These are phyloP conservation scores for Hirschfeldia incana DNA, from an alignment of 345 rosid genomes.

Conservation along the genomic window DNA sequence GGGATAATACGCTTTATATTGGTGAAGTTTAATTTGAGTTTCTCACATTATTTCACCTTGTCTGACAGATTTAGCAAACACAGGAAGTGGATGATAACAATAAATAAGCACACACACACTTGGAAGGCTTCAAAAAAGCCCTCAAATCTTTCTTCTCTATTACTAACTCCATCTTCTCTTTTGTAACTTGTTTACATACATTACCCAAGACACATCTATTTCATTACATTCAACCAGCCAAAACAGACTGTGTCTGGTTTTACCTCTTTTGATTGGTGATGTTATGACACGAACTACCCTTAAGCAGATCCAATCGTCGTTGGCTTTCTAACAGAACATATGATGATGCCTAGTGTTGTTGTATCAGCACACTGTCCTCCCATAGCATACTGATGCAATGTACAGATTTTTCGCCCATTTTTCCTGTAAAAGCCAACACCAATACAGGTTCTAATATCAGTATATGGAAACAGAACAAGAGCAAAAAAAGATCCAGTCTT, in stretches of 20 bases:
- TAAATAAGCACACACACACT: constrained; percentile 30
- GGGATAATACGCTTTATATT: not conserved
- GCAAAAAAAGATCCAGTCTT: not conserved
- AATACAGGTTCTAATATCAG: not conserved
- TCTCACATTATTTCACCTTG: constrained; percentile 7
- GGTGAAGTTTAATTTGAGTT: not conserved
- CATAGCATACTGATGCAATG: constrained; percentile 80
- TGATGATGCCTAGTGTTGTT: not conserved
- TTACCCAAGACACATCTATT: constrained; percentile 24
- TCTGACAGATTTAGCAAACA: not conserved
- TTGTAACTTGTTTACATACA: constrained; percentile 32
- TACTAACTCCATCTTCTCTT: constrained; percentile 13
- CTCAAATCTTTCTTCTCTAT: constrained; percentile 20
- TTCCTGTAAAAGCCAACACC: constrained; percentile 54
- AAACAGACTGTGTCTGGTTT: constrained; percentile 22
- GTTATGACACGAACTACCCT: not conserved
- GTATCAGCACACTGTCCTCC: constrained; percentile 79
- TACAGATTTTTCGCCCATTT: constrained; percentile 92
- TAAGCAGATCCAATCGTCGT: not conserved
- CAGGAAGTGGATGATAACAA: constrained; percentile 1
- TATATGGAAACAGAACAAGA: not conserved
- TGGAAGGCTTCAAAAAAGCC: constrained; percentile 24
- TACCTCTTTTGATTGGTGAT: not conserved
- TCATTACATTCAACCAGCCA: constrained; percentile 23
- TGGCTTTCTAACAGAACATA: constrained; percentile 12